These are phyloP conservation scores for Penicillium coffeae DNA, from an alignment of 495 filamentous ascomycete species.

Conservation along the genomic window DNA sequence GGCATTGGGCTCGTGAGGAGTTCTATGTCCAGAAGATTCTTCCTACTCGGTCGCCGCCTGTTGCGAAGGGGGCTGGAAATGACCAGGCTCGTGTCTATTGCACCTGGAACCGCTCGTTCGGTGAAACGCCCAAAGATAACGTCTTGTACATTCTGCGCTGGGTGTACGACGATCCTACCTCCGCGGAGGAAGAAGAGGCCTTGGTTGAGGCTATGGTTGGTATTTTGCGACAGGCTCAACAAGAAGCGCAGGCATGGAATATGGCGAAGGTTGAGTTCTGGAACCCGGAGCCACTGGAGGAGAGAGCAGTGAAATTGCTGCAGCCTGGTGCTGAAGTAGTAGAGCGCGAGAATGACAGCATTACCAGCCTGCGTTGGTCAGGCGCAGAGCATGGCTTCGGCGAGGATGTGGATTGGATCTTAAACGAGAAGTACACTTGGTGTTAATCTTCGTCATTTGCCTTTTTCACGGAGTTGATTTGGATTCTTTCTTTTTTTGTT, in stretches of 20 bases:
- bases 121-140: constrained; percentile 53
- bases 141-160: constrained; percentile 75
- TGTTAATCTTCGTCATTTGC: constrained; percentile 50
- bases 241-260: constrained; percentile 53
- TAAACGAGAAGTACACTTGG: constrained; percentile 94
- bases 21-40: constrained; percentile 62
- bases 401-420: constrained; percentile 72
- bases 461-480: constrained; percentile 8
- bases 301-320: constrained; percentile 57
- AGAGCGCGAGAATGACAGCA: constrained; percentile 59
- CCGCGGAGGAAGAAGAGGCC: constrained; percentile 33
- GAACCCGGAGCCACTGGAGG: constrained; percentile 56
- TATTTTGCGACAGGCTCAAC: constrained; percentile 51
- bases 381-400: constrained; percentile 44
- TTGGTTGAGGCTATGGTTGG: constrained; percentile 45
- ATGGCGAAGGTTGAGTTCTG: constrained; percentile 60
- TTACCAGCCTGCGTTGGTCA: constrained; percentile 62
- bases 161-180: constrained; percentile 57
- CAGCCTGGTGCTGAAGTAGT: constrained; percentile 45
- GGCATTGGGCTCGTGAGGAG: constrained; percentile 86
- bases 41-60: constrained; percentile 37
- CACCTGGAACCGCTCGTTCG: constrained; percentile 75
- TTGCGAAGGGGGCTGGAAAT: constrained; percentile 66
- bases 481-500: constrained; percentile 4
- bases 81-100: constrained; percentile 61